phyloP scores from a whole-genome alignment of 2,329 filamentous ascomycete species.

The Penicillium decumbens region DNA sequence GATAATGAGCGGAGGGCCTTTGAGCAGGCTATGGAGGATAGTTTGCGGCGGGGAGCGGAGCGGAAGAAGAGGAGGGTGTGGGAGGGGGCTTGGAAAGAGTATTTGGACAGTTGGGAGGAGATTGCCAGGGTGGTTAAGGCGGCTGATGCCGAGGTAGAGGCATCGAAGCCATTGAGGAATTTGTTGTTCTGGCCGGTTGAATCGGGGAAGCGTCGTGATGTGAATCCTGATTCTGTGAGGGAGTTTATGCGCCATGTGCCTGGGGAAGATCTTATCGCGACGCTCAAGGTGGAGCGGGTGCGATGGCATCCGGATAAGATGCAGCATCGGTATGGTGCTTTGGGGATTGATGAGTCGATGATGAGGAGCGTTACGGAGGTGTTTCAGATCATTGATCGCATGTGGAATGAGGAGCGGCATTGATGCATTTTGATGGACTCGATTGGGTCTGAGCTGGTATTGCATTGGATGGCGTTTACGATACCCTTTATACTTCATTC shows the following conservation, averaged over 20 bases:
- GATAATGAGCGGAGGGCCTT: slow-evolving; percentile 41
- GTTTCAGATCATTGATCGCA: slow-evolving; percentile 80
- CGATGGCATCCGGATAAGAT: slow-evolving; percentile 98
- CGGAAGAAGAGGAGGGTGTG: slow-evolving; percentile 47
- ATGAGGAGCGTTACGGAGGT: slow-evolving; percentile 80
- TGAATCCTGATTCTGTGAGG: slow-evolving; percentile 59
- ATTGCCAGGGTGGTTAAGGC: slow-evolving; percentile 32
- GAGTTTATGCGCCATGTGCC: slow-evolving; percentile 63
- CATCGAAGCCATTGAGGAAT: slow-evolving; percentile 30
- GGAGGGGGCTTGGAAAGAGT: slow-evolving; percentile 60
- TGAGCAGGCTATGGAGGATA: slow-evolving; percentile 63
- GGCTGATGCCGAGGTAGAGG: slow-evolving; percentile 1
- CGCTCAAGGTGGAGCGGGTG: slow-evolving; percentile 78
- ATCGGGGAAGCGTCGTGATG: slow-evolving; percentile 54
- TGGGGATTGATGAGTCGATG: slow-evolving; percentile 63
- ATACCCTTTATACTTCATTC: background rate
- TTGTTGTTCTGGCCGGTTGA: slow-evolving; percentile 69
- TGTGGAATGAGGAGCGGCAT: slow-evolving; percentile 64
- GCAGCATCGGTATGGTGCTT: slow-evolving; percentile 75
- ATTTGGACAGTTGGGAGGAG: slow-evolving; percentile 60
- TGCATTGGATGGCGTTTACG: slow-evolving; percentile 8
- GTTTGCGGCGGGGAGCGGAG: slow-evolving; percentile 62
- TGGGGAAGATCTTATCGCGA: slow-evolving; percentile 39
- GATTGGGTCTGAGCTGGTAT: background rate
- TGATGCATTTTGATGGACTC: background rate